A percentile compares a stretch with the other conserved stretches of the same genome.
Conservation (phyloP, 1,284 basidiomycete species). For the Pseudozyma sp. region DNA sequence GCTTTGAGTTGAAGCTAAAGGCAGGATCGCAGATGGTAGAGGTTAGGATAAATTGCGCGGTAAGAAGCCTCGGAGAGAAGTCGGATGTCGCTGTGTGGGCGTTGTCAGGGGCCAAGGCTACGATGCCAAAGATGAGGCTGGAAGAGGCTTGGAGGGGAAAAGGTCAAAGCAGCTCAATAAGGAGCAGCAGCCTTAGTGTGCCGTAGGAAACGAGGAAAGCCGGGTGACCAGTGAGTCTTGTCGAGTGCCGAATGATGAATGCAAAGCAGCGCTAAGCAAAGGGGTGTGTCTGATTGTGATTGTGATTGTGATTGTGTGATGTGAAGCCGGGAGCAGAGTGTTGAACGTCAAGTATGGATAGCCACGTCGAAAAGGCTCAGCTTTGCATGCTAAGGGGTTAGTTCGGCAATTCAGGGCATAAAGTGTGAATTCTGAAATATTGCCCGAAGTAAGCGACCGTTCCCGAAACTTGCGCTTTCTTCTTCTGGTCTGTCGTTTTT, state of each 20-base stretch:
- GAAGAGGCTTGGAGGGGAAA: neutral
- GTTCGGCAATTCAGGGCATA: slow-evolving; percentile 23
- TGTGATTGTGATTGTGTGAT: neutral
- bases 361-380: too few species aligned
- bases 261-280: neutral
- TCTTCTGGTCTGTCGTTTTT: too few species aligned
- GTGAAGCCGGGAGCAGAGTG: neutral
- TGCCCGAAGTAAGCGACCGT: slow-evolving; percentile 36
- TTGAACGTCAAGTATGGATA: neutral
- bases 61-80: slow-evolving; percentile 5
- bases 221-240: neutral
- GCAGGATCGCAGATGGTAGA: neutral
- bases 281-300: neutral
- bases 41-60: slow-evolving; percentile 6
- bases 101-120: neutral
- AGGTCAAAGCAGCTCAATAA: neutral
- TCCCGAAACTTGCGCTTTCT: slow-evolving; percentile 16
- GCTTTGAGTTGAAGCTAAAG: neutral
- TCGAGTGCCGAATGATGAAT: neutral
- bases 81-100: neutral
- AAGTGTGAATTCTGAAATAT: neutral
- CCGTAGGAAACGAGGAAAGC: slow-evolving; percentile 1
- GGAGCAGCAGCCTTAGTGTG: neutral
- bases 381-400: neutral
- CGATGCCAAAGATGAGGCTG: neutral